These are phyloP conservation scores for Polytrichum commune DNA, from an alignment of 225 moss, liverwort and hornwort species.

Conservation along the genomic window DNA sequence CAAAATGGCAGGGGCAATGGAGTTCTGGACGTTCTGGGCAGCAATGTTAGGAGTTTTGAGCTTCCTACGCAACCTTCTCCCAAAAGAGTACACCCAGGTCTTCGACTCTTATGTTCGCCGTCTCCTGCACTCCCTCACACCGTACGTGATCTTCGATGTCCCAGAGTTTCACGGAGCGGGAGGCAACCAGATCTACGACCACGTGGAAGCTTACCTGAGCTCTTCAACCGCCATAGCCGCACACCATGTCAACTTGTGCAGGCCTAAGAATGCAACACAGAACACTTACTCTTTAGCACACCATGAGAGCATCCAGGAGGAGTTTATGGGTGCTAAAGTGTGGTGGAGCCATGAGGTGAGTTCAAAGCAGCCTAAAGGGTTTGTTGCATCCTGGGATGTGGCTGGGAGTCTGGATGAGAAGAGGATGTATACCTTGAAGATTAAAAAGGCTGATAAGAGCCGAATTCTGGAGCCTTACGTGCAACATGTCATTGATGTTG, in stretches of 20 bases:
- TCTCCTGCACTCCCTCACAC: slow-evolving; percentile 22
- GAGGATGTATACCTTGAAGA: slow-evolving; percentile 54
- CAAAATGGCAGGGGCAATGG: slow-evolving; percentile 31
- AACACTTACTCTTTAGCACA: slow-evolving; percentile 56
- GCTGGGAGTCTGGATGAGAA: slow-evolving; percentile 27
- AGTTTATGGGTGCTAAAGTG: slow-evolving; percentile 33
- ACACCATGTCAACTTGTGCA: slow-evolving; percentile 40
- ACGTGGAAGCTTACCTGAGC: slow-evolving; percentile 52
- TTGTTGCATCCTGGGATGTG: slow-evolving; percentile 9
- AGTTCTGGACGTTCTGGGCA: slow-evolving; percentile 59
- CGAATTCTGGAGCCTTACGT: slow-evolving; percentile 55
- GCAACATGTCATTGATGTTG: slow-evolving; percentile 48
- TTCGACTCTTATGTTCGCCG: slow-evolving; percentile 37
- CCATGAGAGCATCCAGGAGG: slow-evolving; percentile 42
- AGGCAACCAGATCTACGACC: slow-evolving; percentile 57
- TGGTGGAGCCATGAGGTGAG: slow-evolving; percentile 46
- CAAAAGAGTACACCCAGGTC: slow-evolving; percentile 27
- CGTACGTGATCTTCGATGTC: slow-evolving; percentile 42
- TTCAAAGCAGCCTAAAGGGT: slow-evolving; percentile 15
- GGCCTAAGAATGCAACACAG: slow-evolving; percentile 56
- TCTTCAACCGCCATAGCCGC: slow-evolving; percentile 48
- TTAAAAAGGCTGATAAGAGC: slow-evolving; percentile 57
- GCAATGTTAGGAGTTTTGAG: slow-evolving; percentile 48
- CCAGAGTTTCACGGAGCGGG: slow-evolving; percentile 58
- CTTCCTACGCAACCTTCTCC: slow-evolving; percentile 39